Percentiles rank a stretch among this genome's conserved stretches.
These are phyloP conservation scores for Neonectria neomacrospora DNA, from an alignment of 2,329 filamentous ascomycete species.

Conservation along the genomic window DNA sequence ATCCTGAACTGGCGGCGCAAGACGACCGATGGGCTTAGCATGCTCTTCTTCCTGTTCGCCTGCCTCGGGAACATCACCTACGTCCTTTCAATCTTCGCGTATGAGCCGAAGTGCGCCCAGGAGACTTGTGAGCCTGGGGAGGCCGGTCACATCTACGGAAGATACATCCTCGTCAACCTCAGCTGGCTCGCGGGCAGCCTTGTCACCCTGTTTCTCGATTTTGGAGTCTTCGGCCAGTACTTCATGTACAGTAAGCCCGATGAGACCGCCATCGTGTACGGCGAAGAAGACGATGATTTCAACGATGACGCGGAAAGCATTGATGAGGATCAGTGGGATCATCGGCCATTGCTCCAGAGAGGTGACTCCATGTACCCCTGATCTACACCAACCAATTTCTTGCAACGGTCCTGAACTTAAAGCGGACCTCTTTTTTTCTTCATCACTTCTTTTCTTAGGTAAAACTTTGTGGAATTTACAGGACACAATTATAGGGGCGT, in stretches of 20 bases:
- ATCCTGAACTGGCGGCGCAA: slow-evolving; percentile 92
- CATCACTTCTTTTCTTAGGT: slow-evolving; percentile 22
- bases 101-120: slow-evolving; percentile 75
- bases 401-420: background rate
- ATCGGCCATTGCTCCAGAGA: slow-evolving; percentile 52
- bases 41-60: slow-evolving; percentile 96
- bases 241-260: slow-evolving; percentile 76
- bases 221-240: slow-evolving; percentile 90
- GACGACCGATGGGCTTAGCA: slow-evolving; percentile 90
- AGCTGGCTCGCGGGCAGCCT: slow-evolving; percentile 92
- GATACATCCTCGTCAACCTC: slow-evolving; percentile 88
- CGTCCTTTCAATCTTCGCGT: slow-evolving; percentile 90
- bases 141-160: slow-evolving; percentile 73
- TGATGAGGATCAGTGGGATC: slow-evolving; percentile 51
- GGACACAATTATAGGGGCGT: slow-evolving; percentile 32
- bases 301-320: slow-evolving; percentile 43
- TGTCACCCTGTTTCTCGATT: slow-evolving; percentile 85
- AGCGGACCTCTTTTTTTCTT: slow-evolving; percentile 21
- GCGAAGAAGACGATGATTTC: slow-evolving; percentile 42
- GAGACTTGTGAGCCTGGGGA: slow-evolving; percentile 73
- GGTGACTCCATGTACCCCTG: slow-evolving; percentile 45
- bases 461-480: slow-evolving; percentile 27
- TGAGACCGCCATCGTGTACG: slow-evolving; percentile 50
- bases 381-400: slow-evolving; percentile 1
- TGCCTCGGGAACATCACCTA: slow-evolving; percentile 96